Conservation (phyloP, 2,329 filamentous ascomycete genomes). For the Nothomitra cinnamomea region DNA sequence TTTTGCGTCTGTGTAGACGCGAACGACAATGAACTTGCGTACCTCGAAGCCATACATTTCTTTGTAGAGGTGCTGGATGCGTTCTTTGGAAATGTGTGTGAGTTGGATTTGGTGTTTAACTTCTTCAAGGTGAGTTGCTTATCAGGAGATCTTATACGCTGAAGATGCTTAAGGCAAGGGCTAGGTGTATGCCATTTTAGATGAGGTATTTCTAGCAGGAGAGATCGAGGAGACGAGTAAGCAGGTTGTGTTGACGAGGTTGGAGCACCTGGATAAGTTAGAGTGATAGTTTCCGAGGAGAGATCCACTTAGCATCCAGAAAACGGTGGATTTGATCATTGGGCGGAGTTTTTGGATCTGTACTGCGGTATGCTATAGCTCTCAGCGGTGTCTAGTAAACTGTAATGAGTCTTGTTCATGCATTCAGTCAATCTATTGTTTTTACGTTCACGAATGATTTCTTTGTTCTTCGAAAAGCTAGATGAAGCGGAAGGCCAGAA, state of each 20-base stretch:
- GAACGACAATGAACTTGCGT: constrained; percentile 96
- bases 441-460: too few relatives aligned
- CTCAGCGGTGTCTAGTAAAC: too few relatives aligned
- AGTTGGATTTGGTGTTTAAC: constrained; percentile 73
- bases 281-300: constrained; percentile 36
- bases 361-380: too few relatives aligned
- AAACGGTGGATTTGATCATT: too few relatives aligned
- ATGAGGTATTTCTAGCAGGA: constrained; percentile 93
- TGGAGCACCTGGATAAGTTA: constrained; percentile 93
- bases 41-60: constrained; percentile 95
- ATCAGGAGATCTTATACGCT: background rate
- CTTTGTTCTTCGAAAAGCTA: too few relatives aligned
- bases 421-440: too few relatives aligned
- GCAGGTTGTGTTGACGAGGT: constrained; percentile 81
- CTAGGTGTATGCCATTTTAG: constrained; percentile 88
- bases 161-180: background rate
- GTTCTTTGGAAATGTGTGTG: constrained; percentile 98
- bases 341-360: too few relatives aligned
- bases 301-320: constrained; percentile 13
- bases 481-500: too few relatives aligned
- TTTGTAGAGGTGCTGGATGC: constrained; percentile 97
- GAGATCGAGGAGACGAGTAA: constrained; percentile 99
- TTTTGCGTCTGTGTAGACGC: constrained; percentile 99
- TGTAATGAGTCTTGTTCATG: too few relatives aligned
- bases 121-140: constrained; percentile 42